Percentiles rank a stretch among this genome's conserved stretches.
phyloP scores from a whole-genome alignment of 1,284 basidiomycete species.

The Ustilago xerochloae region DNA sequence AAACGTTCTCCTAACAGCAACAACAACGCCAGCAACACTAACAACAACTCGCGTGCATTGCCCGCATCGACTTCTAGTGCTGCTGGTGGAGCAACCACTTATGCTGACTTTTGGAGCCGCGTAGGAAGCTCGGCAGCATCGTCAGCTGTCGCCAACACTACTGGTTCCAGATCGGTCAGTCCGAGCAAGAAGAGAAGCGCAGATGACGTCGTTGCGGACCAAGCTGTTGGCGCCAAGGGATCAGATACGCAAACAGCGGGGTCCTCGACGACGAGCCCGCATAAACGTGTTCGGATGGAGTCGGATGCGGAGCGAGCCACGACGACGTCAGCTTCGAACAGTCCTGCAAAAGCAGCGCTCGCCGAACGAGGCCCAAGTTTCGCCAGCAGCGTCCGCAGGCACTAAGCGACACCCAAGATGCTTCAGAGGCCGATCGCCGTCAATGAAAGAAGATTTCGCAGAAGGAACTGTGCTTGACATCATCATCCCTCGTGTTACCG shows the following conservation, averaged over 20 bases:
- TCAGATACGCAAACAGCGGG: background rate
- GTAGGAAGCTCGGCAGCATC: conserved; percentile 37
- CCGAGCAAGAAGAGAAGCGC: conserved; percentile 46
- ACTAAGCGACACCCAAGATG: too few relatives aligned
- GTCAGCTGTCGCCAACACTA: background rate
- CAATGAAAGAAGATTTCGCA: background rate
- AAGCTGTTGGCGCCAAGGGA: background rate
- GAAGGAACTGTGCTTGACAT: background rate
- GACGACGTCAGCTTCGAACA: conserved; percentile 10
- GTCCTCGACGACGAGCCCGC: conserved; percentile 14
- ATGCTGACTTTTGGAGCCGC: conserved; percentile 58
- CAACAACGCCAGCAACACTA: background rate
- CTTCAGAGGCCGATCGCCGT: background rate
- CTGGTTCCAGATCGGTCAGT: conserved; percentile 16
- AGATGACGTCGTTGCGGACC: conserved; percentile 14
- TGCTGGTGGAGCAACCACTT: conserved; percentile 42
- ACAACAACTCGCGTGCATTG: conserved; percentile 1
- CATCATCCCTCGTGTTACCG: background rate
- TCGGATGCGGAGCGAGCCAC: conserved; percentile 8
- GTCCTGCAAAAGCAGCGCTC: conserved; percentile 33
- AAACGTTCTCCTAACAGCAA: conserved; percentile 18
- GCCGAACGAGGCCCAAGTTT: conserved; percentile 41
- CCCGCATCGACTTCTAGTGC: conserved; percentile 4
- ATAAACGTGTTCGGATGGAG: conserved; percentile 46
- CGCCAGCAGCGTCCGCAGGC: conserved; percentile 21